These are phyloP conservation scores for Lunularia cruciata DNA, from an alignment of 225 moss, liverwort and hornwort species.

Conservation along the genomic window DNA sequence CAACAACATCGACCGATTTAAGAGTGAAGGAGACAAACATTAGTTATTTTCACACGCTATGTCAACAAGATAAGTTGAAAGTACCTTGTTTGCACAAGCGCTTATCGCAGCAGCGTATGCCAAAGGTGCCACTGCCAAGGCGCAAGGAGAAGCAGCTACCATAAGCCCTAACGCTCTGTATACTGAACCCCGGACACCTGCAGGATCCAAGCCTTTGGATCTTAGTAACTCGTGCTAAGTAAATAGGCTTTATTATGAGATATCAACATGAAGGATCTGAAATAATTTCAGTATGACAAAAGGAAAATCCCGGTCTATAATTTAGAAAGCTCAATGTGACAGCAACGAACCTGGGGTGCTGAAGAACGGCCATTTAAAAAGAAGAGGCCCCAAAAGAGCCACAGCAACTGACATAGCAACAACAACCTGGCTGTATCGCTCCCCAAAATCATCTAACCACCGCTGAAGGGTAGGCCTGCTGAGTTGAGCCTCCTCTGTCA, in stretches of 20 bases:
- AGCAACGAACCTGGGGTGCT: constrained; percentile 65
- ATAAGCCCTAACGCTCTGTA: constrained; percentile 92
- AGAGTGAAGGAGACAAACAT: no score
- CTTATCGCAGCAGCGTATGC: constrained; percentile 97
- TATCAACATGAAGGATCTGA: no score
- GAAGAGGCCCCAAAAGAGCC: constrained; percentile 76
- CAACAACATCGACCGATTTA: no score
- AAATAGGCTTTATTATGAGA: neutral
- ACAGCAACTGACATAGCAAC: constrained; percentile 78
- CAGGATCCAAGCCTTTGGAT: no score
- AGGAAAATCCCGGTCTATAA: no score
- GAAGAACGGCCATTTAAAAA: constrained; percentile 93
- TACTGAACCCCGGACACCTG: constrained; percentile 93
- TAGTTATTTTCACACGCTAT: no score
- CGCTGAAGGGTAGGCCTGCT: constrained; percentile 85
- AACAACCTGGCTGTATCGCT: constrained; percentile 86
- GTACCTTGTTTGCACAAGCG: constrained; percentile 91
- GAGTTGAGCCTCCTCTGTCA: constrained; percentile 92
- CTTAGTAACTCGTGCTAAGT: no score
- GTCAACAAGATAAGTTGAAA: neutral
- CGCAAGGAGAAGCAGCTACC: constrained; percentile 99
- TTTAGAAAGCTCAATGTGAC: no score
- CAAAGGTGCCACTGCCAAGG: constrained; percentile 94
- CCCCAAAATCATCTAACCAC: constrained; percentile 96
- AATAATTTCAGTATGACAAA: neutral